Evolutionary conservation across 768 basidiomycete genomes (phyloP).

Genomic region (Galerina marginata): DNA sequence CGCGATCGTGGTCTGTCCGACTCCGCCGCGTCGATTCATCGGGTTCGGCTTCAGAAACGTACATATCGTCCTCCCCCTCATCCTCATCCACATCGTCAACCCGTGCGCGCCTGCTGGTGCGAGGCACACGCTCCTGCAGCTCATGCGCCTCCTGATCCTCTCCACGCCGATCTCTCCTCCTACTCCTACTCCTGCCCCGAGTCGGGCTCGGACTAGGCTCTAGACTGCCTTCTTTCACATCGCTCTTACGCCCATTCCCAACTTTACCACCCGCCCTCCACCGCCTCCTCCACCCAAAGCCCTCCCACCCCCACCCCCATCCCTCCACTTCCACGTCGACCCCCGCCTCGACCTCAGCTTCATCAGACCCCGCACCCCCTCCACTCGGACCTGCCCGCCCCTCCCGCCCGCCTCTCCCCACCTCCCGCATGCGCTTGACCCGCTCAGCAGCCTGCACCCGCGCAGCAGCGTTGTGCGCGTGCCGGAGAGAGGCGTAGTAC

Average conservation of each 20-base stretch:
- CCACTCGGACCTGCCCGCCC: not conserved
- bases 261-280: constrained; percentile 22
- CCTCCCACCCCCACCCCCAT: constrained; percentile 76
- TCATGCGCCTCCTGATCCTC: not conserved
- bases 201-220: not conserved
- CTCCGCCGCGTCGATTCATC: constrained; percentile 1
- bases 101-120: constrained; percentile 17
- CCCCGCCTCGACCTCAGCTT: constrained; percentile 10
- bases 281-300: constrained; percentile 53
- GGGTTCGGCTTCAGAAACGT: constrained; percentile 18
- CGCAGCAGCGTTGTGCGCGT: constrained; percentile 74
- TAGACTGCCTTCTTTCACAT: not conserved
- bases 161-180: not conserved
- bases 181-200: not conserved
- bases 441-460: constrained; percentile 74
- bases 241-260: not conserved
- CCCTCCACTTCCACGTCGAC: constrained; percentile 31
- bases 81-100: constrained; percentile 19
- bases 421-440: constrained; percentile 66
- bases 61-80: constrained; percentile 24
- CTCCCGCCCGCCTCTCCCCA: constrained; percentile 57
- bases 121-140: constrained; percentile 12
- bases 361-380: not conserved
- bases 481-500: constrained; percentile 66
- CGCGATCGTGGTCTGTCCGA: not conserved